Percentiles rank a stretch among this genome's conserved stretches.
phyloP scores from a whole-genome alignment of 2,329 filamentous ascomycete species.

The Truncatella angustata region DNA sequence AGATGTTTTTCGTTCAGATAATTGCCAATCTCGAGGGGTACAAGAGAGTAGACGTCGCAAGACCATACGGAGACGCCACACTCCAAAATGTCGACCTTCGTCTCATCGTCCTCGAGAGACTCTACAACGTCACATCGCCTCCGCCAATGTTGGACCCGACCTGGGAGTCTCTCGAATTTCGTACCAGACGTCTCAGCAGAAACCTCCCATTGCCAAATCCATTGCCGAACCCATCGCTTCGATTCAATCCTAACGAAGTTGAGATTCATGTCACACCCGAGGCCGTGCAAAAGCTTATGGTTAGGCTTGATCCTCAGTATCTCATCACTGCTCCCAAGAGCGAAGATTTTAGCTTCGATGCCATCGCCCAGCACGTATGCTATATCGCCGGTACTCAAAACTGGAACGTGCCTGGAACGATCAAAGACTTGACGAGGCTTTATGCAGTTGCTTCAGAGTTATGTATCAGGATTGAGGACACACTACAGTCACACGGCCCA shows the following conservation, averaged over 20 bases:
- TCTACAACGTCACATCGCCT: not conserved
- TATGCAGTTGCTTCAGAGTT: not conserved
- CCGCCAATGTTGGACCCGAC: not conserved
- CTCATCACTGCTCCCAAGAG: not conserved
- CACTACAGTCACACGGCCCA: not conserved
- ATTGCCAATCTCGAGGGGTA: not conserved
- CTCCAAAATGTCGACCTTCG: not conserved
- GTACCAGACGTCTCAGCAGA: not conserved
- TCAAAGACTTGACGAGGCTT: not conserved
- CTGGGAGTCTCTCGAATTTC: not conserved
- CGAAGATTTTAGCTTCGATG: not conserved
- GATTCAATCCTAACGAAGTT: no score
- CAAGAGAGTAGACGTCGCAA: not conserved
- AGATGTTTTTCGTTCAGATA: not conserved
- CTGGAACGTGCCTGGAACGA: not conserved
- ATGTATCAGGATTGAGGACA: not conserved
- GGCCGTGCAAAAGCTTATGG: not conserved
- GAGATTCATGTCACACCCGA: not conserved
- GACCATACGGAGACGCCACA: not conserved
- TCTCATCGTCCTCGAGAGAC: not conserved
- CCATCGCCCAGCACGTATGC: not conserved
- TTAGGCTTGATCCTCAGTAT: not conserved
- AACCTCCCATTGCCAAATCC: no score
- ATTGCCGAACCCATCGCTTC: not conserved
- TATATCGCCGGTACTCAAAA: not conserved